Evolutionary conservation across 805 yeast species (phyloP), one percentile per base, ranked within the genome.

Genomic region (Peterozyma toletana): DNA sequence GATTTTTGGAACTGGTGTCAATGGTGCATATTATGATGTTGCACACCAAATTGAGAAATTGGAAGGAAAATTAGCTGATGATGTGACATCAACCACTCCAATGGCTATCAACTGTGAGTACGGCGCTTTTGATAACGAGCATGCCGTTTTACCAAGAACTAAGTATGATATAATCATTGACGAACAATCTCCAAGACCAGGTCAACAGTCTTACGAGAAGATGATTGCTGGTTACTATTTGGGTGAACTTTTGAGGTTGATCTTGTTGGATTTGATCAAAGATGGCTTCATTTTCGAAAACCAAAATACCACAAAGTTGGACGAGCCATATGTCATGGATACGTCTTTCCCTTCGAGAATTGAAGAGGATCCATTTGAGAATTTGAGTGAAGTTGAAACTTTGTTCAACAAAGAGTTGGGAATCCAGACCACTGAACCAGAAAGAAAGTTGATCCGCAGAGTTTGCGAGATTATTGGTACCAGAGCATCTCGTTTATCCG

Each of bases 91-190:
- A 9, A 77, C 76, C 40, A 73, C 84, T 37, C 80, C 83, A 50
- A 90, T 91, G 95, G 96, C 96, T 44, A 91, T 91, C 64, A 91
- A 91, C 75, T 89, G 97, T 73, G 99, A 91, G 71, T 91, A 91
- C 70, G 98, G 99, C 58, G 91, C 97, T 6, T 91, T 91, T 62
- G 98, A 91, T 64, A 90, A 88, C 61, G 96, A 88, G 66, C 95
- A 84, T 58, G 47, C 53, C 9, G 77, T 82, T 33, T 75, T 91
- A 55, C 98, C 98, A 60, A 80, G 96, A 69, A 90, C 95, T 53
- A 83, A 82, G 63, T 91, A 80, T 64, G 99, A 91, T 65, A 60
- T 81, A 44, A 73, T 70, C 52, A 83, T 91, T 52, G 98, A 91
- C 64, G 70, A 66, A 29, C 83, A 85, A 58, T 84, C 95, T 35